Conservation (phyloP, 164 flowering plant genomes). For the Umbilicus rupestris region DNA sequence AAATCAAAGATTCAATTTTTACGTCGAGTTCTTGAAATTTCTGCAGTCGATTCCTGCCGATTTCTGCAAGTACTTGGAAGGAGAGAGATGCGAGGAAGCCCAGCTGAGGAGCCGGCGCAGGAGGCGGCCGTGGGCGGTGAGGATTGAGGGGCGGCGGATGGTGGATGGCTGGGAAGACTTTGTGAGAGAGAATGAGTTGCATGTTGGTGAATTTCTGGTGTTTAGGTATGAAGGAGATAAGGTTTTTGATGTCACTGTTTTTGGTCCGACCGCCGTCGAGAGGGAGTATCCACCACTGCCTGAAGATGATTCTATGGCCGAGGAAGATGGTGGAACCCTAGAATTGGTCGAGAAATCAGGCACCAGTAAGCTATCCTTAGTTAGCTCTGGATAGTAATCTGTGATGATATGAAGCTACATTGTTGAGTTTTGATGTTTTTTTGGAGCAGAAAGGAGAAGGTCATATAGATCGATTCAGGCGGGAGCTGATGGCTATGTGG, state of each 20-base stretch:
- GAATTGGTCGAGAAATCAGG: neutral
- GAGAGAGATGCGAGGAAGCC: neutral
- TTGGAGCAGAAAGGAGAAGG: neutral
- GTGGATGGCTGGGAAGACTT: conserved; percentile 6
- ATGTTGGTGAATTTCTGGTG: conserved; percentile 1
- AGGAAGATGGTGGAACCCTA: no score
- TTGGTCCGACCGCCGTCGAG: neutral
- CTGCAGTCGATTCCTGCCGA: conserved; percentile 4
- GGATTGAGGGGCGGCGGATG: neutral
- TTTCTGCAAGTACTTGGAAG: conserved; percentile 5
- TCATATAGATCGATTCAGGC: neutral
- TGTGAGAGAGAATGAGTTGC: conserved; percentile 1
- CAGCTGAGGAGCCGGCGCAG: conserved; percentile 1
- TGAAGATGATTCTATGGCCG: neutral
- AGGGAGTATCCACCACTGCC: neutral
- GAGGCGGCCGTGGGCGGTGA: conserved; percentile 4
- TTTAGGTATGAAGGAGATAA: conserved; percentile 7
- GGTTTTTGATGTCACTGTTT: conserved; percentile 8
- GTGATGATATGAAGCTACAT: neutral
- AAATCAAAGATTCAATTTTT: conserved; percentile 1
- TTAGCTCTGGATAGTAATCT: no score
- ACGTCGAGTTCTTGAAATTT: neutral
- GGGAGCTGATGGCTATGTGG: neutral
- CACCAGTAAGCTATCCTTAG: no score
- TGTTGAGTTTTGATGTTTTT: neutral